These are phyloP conservation scores for Pyrenula massariospora DNA, from an alignment of 495 filamentous ascomycete species.

Conservation along the genomic window DNA sequence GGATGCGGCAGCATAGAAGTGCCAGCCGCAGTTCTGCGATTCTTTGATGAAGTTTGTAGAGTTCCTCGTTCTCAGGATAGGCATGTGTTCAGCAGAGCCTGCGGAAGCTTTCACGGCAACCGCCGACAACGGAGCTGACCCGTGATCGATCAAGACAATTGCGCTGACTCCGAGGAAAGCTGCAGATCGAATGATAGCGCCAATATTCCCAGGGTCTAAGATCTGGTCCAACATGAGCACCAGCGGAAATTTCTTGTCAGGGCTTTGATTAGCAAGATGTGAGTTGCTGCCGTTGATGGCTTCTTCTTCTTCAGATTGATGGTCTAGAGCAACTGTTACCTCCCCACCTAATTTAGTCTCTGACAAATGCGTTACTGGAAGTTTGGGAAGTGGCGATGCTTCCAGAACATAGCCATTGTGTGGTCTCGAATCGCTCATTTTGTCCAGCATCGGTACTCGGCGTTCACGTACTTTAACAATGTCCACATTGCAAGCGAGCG, in stretches of 20 bases:
- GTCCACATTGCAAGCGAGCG: constrained; percentile 39
- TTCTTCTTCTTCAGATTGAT: constrained; percentile 64
- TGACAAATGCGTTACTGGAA: constrained; percentile 53
- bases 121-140: constrained; percentile 60
- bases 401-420: constrained; percentile 90
- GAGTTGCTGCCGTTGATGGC: constrained; percentile 50
- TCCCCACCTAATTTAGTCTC: constrained; percentile 24
- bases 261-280: constrained; percentile 20
- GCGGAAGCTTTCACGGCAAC: constrained; percentile 76
- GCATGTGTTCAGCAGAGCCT: constrained; percentile 71
- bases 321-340: constrained; percentile 47
- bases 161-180: constrained; percentile 78
- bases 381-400: constrained; percentile 65
- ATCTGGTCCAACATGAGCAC: constrained; percentile 76
- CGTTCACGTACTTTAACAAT: constrained; percentile 37
- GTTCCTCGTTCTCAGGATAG: constrained; percentile 52
- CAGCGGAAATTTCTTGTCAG: constrained; percentile 43
- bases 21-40: constrained; percentile 64
- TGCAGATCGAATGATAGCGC: constrained; percentile 74
- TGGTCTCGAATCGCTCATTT: constrained; percentile 68
- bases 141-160: constrained; percentile 51
- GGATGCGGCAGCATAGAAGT: constrained; percentile 67
- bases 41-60: constrained; percentile 55
- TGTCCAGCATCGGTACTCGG: constrained; percentile 59
- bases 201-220: constrained; percentile 79